phyloP scores from a whole-genome alignment of 495 filamentous ascomycete genomes.

The Podospora appendiculata region DNA sequence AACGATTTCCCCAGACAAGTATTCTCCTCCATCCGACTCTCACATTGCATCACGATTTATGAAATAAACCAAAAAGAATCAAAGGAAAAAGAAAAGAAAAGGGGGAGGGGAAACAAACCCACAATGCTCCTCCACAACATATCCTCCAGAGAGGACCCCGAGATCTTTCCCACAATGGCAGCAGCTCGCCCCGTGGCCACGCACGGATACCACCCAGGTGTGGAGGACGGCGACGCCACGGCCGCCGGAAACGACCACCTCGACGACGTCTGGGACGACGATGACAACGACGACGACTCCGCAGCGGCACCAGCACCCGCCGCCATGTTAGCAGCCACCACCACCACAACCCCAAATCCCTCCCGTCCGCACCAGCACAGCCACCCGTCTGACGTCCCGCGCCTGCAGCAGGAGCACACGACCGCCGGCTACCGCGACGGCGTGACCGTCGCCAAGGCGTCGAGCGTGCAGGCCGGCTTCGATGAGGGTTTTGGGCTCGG shows the following conservation, averaged over 20 bases:
- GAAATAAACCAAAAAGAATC: neutral
- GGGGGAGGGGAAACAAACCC: neutral
- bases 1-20: too few relatives aligned
- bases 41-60: too few relatives aligned
- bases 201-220: neutral
- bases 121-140: slow-evolving; percentile 16
- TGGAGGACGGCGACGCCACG: neutral
- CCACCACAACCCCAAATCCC: neutral
- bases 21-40: too few relatives aligned
- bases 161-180: slow-evolving; percentile 16
- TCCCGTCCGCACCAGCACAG: neutral
- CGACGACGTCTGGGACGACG: slow-evolving; percentile 23
- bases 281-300: neutral
- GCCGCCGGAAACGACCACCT: slow-evolving; percentile 3
- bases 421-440: slow-evolving; percentile 91
- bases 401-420: slow-evolving; percentile 63
- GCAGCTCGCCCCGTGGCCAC: slow-evolving; percentile 4
- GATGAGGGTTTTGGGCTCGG: slow-evolving; percentile 82
- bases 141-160: slow-evolving; percentile 7
- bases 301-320: too few relatives aligned
- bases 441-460: slow-evolving; percentile 60
- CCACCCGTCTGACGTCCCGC: slow-evolving; percentile 59
- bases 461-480: slow-evolving; percentile 72
- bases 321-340: neutral
- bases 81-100: neutral